Base-by-base conservation (phyloP, 1,284 basidiomycete species). In the Pterula multifida region DNA sequence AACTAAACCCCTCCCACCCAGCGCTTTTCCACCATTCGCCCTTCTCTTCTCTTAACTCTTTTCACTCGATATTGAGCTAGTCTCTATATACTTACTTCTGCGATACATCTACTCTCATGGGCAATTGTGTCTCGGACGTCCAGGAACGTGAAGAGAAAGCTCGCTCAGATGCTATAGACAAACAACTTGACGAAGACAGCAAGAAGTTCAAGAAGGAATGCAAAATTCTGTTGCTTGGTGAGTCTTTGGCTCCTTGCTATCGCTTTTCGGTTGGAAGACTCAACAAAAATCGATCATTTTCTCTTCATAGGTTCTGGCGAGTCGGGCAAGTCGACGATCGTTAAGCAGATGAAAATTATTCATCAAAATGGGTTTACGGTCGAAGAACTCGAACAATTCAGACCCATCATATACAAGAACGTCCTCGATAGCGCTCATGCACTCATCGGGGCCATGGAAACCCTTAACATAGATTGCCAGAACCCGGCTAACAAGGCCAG, bases 301-400 rank as follows among this genome's bases (percentile, higher is more conserved):
- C 26, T n/a, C n/a, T 49, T 32, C 35, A 6, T 49, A 79, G 76
- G 76, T 48, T 76, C 77, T n/a, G 72, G 75, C 50, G 76, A 78
- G 71, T 94, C 90, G 0, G 95, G 94, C 26, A 97, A 97, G 70
- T 88, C 83, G 3, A 98, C 94, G 0, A 92, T 98, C 56, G 92
- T 97, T 46, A 98, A 97, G 68, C 95, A 98, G 68, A 98, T 98
- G 94, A 97, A 96, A 75, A 97, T 98, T 56, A 95, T 98, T 54
- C 91, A 97, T 66, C 91, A 97, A 66, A 85, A 89, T 58, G 95
- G 95, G 4, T 98, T 93, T 68, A 81, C 81, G 0, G 66, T 68
- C 21, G 78, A 90, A 1, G 94, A 98, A 65, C 77, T 94, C 36
- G 69, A 86, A 54, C 73, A 81, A 1, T 96, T 82, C 68, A 76